Evolutionary conservation across 2,329 filamentous ascomycete genomes (phyloP).

Genomic region (Cadophora malorum): DNA sequence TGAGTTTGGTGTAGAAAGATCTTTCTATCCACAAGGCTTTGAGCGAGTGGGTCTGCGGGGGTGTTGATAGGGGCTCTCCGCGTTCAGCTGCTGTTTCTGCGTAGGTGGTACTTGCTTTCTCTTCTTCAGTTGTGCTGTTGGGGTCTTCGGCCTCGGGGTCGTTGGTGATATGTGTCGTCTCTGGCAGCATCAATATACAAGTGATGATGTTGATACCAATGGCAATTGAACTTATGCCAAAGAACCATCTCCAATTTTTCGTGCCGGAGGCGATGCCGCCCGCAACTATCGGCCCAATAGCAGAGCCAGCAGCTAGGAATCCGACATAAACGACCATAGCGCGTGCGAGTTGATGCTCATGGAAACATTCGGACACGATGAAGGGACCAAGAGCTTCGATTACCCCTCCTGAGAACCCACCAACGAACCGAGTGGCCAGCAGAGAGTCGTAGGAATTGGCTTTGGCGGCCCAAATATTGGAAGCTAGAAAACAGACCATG

Average conservation of each 20-base stretch:
- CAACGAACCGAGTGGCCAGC: neutral
- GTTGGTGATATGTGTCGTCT: constrained; percentile 27
- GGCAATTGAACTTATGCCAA: constrained; percentile 28
- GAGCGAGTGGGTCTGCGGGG: neutral
- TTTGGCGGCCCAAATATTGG: constrained; percentile 23
- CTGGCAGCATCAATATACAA: constrained; percentile 34
- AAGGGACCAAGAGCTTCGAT: constrained; percentile 35
- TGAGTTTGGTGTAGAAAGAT: neutral
- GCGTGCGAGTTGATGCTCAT: constrained; percentile 30
- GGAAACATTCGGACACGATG: constrained; percentile 34
- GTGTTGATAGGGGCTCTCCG: neutral
- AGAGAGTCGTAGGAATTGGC: neutral
- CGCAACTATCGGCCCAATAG: constrained; percentile 33
- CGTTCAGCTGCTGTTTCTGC: neutral
- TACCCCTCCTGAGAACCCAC: constrained; percentile 25
- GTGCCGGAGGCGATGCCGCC: constrained; percentile 24
- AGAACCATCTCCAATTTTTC: constrained; percentile 35
- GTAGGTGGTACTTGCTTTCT: neutral
- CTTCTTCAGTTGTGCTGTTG: neutral
- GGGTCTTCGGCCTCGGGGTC: neutral
- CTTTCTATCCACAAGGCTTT: neutral
- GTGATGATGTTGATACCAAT: constrained; percentile 32
- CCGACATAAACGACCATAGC: constrained; percentile 32
- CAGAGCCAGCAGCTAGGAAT: constrained; percentile 24
- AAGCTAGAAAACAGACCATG: constrained; percentile 31